phyloP scores from a whole-genome alignment of 108 stramenopile genomes.

The Poteriospumella lacustris region DNA sequence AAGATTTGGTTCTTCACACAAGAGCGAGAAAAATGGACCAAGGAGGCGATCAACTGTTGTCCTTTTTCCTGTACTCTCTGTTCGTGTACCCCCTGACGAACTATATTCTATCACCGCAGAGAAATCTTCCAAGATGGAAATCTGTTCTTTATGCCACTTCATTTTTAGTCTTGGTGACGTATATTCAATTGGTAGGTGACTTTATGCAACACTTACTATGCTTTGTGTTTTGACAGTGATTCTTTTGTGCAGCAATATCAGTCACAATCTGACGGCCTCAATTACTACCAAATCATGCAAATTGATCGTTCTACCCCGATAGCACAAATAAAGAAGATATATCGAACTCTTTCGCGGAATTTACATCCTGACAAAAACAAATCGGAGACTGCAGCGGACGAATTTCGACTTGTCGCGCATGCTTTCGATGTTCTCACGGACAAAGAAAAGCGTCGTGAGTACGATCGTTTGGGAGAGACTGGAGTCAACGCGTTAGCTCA shows the following conservation, averaged over 20 bases:
- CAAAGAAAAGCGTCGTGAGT: not conserved
- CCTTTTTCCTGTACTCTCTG: conserved; percentile 91
- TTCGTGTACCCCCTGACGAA: conserved; percentile 92
- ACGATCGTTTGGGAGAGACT: conserved; percentile 24
- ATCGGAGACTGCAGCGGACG: conserved; percentile 73
- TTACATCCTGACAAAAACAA: conserved; percentile 97
- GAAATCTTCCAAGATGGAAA: conserved; percentile 46
- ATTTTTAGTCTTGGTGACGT: conserved; percentile 66
- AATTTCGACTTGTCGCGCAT: conserved; percentile 51
- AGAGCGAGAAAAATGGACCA: too few relatives aligned
- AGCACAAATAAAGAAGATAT: conserved; percentile 89
- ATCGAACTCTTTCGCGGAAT: conserved; percentile 81
- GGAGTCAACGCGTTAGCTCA: conserved; percentile 14
- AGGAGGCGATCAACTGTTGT: conserved; percentile 55
- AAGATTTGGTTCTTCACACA: too few relatives aligned
- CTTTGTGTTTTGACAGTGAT: not conserved
- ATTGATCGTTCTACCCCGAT: conserved; percentile 71
- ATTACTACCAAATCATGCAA: conserved; percentile 73
- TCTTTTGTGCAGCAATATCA: conserved; percentile 29
- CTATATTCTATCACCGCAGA: conserved; percentile 87
- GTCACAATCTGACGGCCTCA: conserved; percentile 72
- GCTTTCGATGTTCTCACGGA: conserved; percentile 14
- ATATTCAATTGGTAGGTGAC: conserved; percentile 72
- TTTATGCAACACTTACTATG: not conserved
- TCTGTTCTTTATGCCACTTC: conserved; percentile 86